Percentiles rank a stretch among this genome's conserved stretches.
phyloP scores from a whole-genome alignment of 1,284 basidiomycete genomes.

The Ganoderma sinense region DNA sequence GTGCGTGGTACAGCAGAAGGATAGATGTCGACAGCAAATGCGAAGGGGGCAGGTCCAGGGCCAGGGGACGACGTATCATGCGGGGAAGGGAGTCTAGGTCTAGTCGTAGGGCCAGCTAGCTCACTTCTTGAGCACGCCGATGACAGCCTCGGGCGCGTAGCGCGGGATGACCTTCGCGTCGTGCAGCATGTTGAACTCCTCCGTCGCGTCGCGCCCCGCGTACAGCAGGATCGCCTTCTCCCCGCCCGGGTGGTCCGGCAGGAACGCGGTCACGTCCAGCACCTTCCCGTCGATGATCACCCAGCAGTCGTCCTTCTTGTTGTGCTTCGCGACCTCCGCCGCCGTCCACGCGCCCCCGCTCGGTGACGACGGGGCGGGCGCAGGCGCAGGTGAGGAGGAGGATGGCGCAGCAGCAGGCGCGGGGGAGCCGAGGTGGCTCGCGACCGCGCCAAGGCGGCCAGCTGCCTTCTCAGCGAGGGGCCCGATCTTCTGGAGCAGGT shows the following conservation, averaged over 20 bases:
- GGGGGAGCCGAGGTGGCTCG: constrained; percentile 70
- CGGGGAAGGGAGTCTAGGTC: too few relatives aligned
- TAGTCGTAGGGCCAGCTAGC: neutral
- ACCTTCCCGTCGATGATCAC: constrained; percentile 91
- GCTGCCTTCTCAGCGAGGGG: constrained; percentile 68
- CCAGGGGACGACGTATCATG: too few relatives aligned
- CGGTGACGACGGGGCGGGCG: neutral
- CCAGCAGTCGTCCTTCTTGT: constrained; percentile 89
- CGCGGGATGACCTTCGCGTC: constrained; percentile 85
- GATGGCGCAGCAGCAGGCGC: constrained; percentile 38
- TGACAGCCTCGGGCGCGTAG: constrained; percentile 81
- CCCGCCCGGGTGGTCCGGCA: constrained; percentile 88
- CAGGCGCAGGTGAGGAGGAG: constrained; percentile 10
- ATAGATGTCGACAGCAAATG: neutral
- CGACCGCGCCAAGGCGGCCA: constrained; percentile 79
- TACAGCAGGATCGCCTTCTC: constrained; percentile 92
- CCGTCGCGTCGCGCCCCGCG: constrained; percentile 92
- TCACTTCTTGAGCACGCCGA: constrained; percentile 81
- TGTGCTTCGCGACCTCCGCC: constrained; percentile 89
- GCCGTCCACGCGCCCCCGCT: constrained; percentile 56
- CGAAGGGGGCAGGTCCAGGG: neutral
- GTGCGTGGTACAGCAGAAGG: neutral
- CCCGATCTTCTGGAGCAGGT: constrained; percentile 42
- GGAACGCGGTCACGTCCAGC: constrained; percentile 85
- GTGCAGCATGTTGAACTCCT: constrained; percentile 92